A percentile compares a stretch with the other conserved stretches of the same genome.
Evolutionary conservation across 495 filamentous ascomycete genomes (phyloP).

Genomic region (Penicillium roqueforti): DNA sequence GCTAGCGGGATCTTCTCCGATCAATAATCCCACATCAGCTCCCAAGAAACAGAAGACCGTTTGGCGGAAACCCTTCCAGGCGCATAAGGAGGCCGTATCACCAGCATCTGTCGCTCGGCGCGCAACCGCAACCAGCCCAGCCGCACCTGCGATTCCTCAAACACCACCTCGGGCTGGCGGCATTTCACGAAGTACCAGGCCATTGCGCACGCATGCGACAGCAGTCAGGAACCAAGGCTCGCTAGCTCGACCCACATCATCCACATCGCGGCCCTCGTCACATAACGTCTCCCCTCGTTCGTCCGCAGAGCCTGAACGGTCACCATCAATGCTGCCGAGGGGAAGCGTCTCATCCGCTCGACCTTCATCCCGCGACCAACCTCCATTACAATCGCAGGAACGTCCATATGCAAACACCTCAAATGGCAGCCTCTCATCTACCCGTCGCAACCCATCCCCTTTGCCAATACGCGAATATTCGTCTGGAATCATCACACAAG

Average conservation of each 20-base stretch:
- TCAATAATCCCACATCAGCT: constrained; percentile 44
- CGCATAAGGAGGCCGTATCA: constrained; percentile 48
- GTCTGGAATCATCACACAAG: constrained; percentile 2
- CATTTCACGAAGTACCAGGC: constrained; percentile 32
- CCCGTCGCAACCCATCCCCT: constrained; percentile 31
- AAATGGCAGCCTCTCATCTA: constrained; percentile 2
- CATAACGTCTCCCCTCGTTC: constrained; percentile 28
- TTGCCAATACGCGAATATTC: constrained; percentile 22
- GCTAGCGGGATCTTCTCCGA: constrained; percentile 33
- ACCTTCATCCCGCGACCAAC: constrained; percentile 34
- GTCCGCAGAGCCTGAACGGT: constrained; percentile 23
- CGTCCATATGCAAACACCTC: not conserved
- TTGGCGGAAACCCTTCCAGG: constrained; percentile 53
- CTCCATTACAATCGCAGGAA: constrained; percentile 21
- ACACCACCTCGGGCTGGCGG: constrained; percentile 44
- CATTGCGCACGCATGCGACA: constrained; percentile 38
- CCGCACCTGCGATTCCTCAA: constrained; percentile 44
- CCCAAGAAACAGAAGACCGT: constrained; percentile 48
- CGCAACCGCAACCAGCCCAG: constrained; percentile 27
- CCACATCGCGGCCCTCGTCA: constrained; percentile 28
- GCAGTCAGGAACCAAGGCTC: constrained; percentile 37
- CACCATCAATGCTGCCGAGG: constrained; percentile 30
- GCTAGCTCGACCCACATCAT: constrained; percentile 31
- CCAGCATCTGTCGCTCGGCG: constrained; percentile 38
- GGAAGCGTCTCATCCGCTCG: constrained; percentile 26